Evolutionary conservation across 1,284 basidiomycete genomes (phyloP).

Genomic region (Cryptococcus floricola): DNA sequence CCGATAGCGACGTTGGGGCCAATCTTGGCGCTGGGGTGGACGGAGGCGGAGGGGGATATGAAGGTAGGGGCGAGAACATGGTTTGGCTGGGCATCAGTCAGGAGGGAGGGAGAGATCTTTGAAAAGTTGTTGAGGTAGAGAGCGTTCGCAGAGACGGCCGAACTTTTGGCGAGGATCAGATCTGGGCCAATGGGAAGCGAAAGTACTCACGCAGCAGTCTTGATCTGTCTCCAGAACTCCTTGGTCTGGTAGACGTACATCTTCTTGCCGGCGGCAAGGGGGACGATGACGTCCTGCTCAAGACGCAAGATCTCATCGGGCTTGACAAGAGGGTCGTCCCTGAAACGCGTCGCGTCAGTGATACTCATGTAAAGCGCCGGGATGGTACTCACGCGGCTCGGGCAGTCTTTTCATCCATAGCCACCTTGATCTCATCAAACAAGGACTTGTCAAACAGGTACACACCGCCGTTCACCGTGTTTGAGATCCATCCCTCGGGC

Average conservation of each 20-base stretch:
- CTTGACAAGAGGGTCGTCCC: slow-evolving; percentile 49
- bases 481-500: slow-evolving; percentile 53
- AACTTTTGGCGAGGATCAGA: slow-evolving; percentile 27
- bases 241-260: slow-evolving; percentile 53
- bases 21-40: slow-evolving; percentile 51
- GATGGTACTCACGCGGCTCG: slow-evolving; percentile 46
- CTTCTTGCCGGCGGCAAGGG: slow-evolving; percentile 51
- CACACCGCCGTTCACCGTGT: slow-evolving; percentile 53
- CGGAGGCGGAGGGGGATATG: slow-evolving; percentile 50
- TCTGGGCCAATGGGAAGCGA: not conserved
- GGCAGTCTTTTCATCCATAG: slow-evolving; percentile 53
- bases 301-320: slow-evolving; percentile 53
- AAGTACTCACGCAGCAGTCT: slow-evolving; percentile 51
- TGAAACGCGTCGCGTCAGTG: slow-evolving; percentile 11
- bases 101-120: slow-evolving; percentile 38
- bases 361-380: too few relatives aligned
- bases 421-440: slow-evolving; percentile 54
- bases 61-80: slow-evolving; percentile 52
- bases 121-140: slow-evolving; percentile 48
- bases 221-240: slow-evolving; percentile 55
- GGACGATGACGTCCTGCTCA: slow-evolving; percentile 55
- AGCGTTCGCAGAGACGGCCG: slow-evolving; percentile 53
- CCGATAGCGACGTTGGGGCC: slow-evolving; percentile 53
- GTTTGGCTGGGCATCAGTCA: slow-evolving; percentile 28
- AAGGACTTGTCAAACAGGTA: slow-evolving; percentile 53